Evolutionary conservation across 2,329 filamentous ascomycete genomes (phyloP).

Genomic region (Mariannaea sp.): DNA sequence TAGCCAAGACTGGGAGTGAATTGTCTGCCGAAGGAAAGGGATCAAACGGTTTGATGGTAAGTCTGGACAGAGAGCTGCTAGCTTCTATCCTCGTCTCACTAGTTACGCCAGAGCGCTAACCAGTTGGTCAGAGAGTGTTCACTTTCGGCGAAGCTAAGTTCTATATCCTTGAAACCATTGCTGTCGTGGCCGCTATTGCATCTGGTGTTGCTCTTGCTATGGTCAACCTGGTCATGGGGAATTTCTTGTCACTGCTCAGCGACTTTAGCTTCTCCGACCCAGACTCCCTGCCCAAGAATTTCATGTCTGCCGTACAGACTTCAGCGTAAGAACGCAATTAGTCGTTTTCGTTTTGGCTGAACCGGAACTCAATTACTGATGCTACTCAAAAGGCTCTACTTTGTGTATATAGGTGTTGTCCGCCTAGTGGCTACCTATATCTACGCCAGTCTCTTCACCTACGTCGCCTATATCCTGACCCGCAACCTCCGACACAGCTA

Average conservation of each 20-base stretch:
- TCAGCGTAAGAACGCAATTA: background rate
- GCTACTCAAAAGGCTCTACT: conserved; percentile 51
- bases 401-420: conserved; percentile 62
- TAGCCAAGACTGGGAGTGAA: too few relatives aligned
- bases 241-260: background rate
- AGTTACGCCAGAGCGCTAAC: too few relatives aligned
- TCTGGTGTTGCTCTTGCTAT: background rate
- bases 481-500: conserved; percentile 55
- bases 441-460: conserved; percentile 51
- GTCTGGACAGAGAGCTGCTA: too few relatives aligned
- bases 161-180: too few relatives aligned
- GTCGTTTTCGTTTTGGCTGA: too few relatives aligned
- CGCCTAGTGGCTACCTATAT: conserved; percentile 57
- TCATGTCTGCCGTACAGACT: background rate
- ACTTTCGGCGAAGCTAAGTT: too few relatives aligned
- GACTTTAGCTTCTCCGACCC: background rate
- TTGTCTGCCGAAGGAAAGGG: too few relatives aligned
- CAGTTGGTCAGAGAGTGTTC: too few relatives aligned
- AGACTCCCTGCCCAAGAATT: background rate
- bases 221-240: conserved; percentile 3
- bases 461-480: conserved; percentile 56
- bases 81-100: too few relatives aligned
- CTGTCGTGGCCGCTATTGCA: too few relatives aligned
- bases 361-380: too few relatives aligned
- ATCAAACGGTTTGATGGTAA: too few relatives aligned